Base-by-base conservation (phyloP, 345 rosid genomes). In the Murraya koenigii region DNA sequence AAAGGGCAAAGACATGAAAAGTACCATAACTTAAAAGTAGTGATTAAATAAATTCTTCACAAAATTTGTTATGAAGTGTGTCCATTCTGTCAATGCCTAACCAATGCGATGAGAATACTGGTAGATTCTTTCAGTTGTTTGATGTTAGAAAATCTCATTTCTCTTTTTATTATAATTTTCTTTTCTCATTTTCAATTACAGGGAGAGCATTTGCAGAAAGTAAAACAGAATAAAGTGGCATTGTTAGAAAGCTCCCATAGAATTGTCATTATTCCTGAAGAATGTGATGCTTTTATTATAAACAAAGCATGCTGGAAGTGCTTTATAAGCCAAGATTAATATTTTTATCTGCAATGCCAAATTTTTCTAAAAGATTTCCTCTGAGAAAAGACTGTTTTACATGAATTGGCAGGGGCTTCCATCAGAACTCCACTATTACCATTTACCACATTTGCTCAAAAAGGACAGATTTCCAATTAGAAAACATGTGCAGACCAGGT, bases 221-320 rank as follows among this genome's bases (percentile, higher is more conserved):
- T 28, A 65, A 3, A 69, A 52, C 60, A 68, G 64, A 78, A 52
- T 28, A 26, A 14, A 13, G 63, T 1, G 0, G 10, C 47, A 13
- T 13, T 54, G 10, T 35, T 2, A n/a, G 49, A 32, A 35, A n/a
- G 49, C 7, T 56, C 1, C 14, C 0, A 54, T 11, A 49, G 19
- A 47, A 38, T 28, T 25, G 8, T 47, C 58, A 44, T 38, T 41
- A 20, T 33, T n/a, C n/a, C 13, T 26, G 4, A 35, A n/a, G 14
- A 36, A 58, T 23, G 23, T 22, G 61, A 75, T 64, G 71, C 62
- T 65, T 65, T 26, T 23, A 13, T 63, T 75, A n/a, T 49, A 75
- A 65, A 23, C 62, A 49, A 79, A 59, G 54, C 39, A 39, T 44
- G 77, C 44, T 66, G 68, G 69, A 25, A 47, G 36, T 71, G 13